Evolutionary conservation across 768 basidiomycete genomes (phyloP).

Genomic region (Amanita pseudoporphyria): DNA sequence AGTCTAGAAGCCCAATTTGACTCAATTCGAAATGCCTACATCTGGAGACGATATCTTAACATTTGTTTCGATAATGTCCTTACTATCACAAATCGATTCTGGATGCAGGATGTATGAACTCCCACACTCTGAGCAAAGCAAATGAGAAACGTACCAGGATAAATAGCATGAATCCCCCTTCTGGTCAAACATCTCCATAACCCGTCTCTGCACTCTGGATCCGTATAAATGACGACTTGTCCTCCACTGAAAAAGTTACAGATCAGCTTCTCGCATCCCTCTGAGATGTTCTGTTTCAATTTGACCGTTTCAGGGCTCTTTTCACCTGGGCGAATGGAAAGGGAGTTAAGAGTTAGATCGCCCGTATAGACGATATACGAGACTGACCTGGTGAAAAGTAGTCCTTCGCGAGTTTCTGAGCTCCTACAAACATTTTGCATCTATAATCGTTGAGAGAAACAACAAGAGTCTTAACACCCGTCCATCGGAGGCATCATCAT

Average conservation of each 20-base stretch:
- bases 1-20: no score
- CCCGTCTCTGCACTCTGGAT: slow-evolving; percentile 69
- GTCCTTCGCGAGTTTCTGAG: slow-evolving; percentile 80
- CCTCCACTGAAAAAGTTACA: slow-evolving; percentile 79
- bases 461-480: no score
- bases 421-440: slow-evolving; percentile 79
- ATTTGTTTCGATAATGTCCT: no score
- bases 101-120: background rate
- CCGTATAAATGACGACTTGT: slow-evolving; percentile 86
- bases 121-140: background rate
- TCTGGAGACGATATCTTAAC: slow-evolving; percentile 98
- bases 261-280: no score
- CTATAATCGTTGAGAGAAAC: slow-evolving; percentile 95
- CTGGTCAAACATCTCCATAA: no score
- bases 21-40: slow-evolving; percentile 29
- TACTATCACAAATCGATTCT: slow-evolving; percentile 90
- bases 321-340: no score
- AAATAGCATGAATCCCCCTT: slow-evolving; percentile 80
- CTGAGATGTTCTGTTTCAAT: slow-evolving; percentile 66
- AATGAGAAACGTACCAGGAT: no score
- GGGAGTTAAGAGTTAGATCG: no score
- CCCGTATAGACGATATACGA: slow-evolving; percentile 35
- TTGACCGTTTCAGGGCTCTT: slow-evolving; percentile 75
- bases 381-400: no score
- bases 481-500: slow-evolving; percentile 89